Evolutionary conservation across 139 green algal species (phyloP).

Genomic region (Chlorella sp.): DNA sequence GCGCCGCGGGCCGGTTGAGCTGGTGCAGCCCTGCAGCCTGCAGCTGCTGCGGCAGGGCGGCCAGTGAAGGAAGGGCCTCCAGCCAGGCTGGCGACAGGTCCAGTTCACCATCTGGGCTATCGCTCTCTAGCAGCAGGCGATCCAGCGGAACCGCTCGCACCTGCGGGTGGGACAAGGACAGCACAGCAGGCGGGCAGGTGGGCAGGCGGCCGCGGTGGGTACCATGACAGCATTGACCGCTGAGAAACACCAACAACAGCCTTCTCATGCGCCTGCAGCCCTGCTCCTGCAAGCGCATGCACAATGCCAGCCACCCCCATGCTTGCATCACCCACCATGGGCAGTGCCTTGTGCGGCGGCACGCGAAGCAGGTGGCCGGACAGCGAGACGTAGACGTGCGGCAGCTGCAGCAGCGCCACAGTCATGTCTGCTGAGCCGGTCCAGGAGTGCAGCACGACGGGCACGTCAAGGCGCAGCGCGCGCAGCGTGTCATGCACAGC

Average conservation of each 20-base stretch:
- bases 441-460: slow-evolving; percentile 63
- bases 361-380: slow-evolving; percentile 42
- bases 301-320: too few species aligned
- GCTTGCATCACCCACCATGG: too few species aligned
- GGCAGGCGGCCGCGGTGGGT: background rate
- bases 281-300: too few species aligned
- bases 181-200: background rate
- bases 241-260: too few species aligned
- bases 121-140: slow-evolving; percentile 57
- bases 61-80: slow-evolving; percentile 20
- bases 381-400: slow-evolving; percentile 60
- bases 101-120: slow-evolving; percentile 56
- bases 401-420: slow-evolving; percentile 9
- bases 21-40: background rate
- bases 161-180: slow-evolving; percentile 3
- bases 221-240: too few species aligned
- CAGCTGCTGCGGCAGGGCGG: background rate
- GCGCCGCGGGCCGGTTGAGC: slow-evolving; percentile 14
- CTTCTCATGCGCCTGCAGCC: too few species aligned
- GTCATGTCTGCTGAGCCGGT: slow-evolving; percentile 51
- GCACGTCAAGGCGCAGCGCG: slow-evolving; percentile 45
- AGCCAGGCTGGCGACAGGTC: slow-evolving; percentile 20
- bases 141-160: slow-evolving; percentile 39
- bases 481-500: slow-evolving; percentile 55
- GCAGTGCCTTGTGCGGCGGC: slow-evolving; percentile 39